Percentiles rank a stretch among this genome's conserved stretches.
Conservation (phyloP, 148 eudicot species). For the Silene conica region DNA sequence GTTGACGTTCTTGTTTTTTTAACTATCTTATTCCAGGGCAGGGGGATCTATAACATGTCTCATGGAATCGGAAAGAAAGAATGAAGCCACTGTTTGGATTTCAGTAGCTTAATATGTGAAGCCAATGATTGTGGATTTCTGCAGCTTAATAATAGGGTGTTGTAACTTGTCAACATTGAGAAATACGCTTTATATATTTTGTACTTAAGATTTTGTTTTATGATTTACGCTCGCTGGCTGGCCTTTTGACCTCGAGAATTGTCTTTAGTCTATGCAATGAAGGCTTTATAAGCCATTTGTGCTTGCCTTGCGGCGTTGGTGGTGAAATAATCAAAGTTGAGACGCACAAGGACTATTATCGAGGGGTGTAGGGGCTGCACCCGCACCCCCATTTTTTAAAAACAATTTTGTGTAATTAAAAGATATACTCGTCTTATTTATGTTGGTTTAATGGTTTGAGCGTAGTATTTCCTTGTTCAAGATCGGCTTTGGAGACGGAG, state of each 20-base stretch:
- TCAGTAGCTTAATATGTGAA: too few relatives aligned
- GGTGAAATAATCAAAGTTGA: too few relatives aligned
- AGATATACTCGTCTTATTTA: too few relatives aligned
- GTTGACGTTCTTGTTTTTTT: background rate
- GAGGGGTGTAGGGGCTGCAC: too few relatives aligned
- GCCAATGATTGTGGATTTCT: background rate
- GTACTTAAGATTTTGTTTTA: background rate
- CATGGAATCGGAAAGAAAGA: conserved; percentile 92
- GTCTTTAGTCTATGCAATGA: background rate
- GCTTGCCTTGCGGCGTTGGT: too few relatives aligned
- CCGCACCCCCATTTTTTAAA: too few relatives aligned
- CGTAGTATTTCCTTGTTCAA: too few relatives aligned
- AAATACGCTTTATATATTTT: conserved; percentile 13
- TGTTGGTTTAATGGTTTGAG: too few relatives aligned
- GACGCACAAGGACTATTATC: too few relatives aligned
- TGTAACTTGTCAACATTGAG: background rate
- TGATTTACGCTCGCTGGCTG: background rate
- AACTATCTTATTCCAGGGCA: conserved; percentile 36
- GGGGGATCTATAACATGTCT: conserved; percentile 86
- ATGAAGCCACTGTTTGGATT: conserved; percentile 28
- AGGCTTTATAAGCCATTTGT: conserved; percentile 2
- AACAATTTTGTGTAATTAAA: too few relatives aligned
- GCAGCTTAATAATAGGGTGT: background rate
- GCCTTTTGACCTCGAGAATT: background rate
- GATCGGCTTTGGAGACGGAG: too few relatives aligned